Percentiles rank a stretch among this genome's conserved stretches.
phyloP scores from a whole-genome alignment of 441 rosid species.

The Euphorbia celastroides region DNA sequence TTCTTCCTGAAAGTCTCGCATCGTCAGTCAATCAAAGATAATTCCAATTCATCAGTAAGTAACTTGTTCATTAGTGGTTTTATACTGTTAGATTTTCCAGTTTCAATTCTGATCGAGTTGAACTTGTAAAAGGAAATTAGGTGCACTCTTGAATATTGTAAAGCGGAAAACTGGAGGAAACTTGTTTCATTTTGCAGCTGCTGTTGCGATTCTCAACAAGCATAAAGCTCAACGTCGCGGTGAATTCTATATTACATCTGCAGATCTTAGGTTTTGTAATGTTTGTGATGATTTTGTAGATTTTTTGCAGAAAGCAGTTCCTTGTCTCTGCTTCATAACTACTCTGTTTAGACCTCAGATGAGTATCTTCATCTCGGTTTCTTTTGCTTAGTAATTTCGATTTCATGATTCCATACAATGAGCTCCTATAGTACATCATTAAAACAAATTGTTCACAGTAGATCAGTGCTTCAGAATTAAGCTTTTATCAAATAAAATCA shows the following conservation, averaged over 20 bases:
- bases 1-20: constrained; percentile 26
- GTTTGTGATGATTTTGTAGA: neutral
- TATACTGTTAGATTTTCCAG: neutral
- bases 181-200: constrained; percentile 52
- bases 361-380: neutral
- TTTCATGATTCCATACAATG: no score
- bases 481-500: no score
- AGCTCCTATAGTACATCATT: no score
- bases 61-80: neutral
- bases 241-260: constrained; percentile 88
- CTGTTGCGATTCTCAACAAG: constrained; percentile 76
- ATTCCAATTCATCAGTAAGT: constrained; percentile 36
- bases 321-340: neutral
- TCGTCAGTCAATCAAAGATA: no score
- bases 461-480: no score
- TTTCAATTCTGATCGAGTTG: constrained; percentile 22
- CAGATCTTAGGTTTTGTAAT: constrained; percentile 63
- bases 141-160: constrained; percentile 16
- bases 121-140: constrained; percentile 41
- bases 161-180: constrained; percentile 43
- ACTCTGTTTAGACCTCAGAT: neutral
- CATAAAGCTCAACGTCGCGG: constrained; percentile 79
- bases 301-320: constrained; percentile 31
- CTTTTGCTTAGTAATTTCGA: no score
- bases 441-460: no score